These are phyloP conservation scores for Trypanosoma vivax DNA, from an alignment of 208 protist genomes.

Conservation along the genomic window DNA sequence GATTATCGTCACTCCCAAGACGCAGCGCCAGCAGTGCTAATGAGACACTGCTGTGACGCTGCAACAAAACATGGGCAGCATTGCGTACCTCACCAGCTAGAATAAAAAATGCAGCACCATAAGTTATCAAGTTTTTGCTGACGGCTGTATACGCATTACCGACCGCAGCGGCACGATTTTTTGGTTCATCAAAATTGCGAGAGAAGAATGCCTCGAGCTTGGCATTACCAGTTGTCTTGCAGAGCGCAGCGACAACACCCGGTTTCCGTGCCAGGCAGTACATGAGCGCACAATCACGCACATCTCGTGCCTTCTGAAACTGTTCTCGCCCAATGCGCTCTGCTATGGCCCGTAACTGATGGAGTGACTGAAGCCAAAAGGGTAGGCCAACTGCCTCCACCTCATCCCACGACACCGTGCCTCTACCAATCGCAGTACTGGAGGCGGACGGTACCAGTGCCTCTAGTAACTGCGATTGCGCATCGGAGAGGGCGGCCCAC, in stretches of 20 bases:
- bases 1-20: constrained; percentile 19
- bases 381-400: constrained; percentile 52
- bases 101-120: constrained; percentile 91
- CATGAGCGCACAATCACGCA: constrained; percentile 81
- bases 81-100: constrained; percentile 82
- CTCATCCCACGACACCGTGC: constrained; percentile 42
- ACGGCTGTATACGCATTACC: constrained; percentile 90
- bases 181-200: constrained; percentile 71
- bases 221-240: constrained; percentile 76
- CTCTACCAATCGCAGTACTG: no score
- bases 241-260: constrained; percentile 82
- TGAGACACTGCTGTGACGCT: constrained; percentile 54
- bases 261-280: constrained; percentile 82
- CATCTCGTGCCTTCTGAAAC: constrained; percentile 69
- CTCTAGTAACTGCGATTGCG: constrained; percentile 13
- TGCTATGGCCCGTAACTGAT: constrained; percentile 48
- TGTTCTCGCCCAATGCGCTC: constrained; percentile 69
- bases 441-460: constrained; percentile 1
- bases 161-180: constrained; percentile 63
- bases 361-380: constrained; percentile 61
- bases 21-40: constrained; percentile 81
- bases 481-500: constrained; percentile 19
- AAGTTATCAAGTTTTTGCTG: constrained; percentile 77
- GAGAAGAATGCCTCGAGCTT: constrained; percentile 86
- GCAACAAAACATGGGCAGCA: constrained; percentile 81